phyloP scores from a whole-genome alignment of 495 filamentous ascomycete species.

The Aspergillus panamensis region DNA sequence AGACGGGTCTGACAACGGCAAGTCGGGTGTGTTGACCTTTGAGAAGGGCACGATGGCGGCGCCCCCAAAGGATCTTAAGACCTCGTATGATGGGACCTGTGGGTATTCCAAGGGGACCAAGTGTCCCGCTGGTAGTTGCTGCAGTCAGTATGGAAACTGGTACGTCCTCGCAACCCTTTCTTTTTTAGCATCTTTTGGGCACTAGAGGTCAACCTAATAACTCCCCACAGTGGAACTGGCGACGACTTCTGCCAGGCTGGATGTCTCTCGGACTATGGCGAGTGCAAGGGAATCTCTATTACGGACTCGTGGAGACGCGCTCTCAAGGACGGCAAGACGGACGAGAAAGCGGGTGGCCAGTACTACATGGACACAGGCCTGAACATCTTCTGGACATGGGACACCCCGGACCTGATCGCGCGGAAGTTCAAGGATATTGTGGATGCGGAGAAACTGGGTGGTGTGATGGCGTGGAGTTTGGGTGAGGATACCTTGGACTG shows the following conservation, averaged over 20 bases:
- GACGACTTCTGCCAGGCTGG: slow-evolving; percentile 38
- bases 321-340: slow-evolving; percentile 50
- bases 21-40: slow-evolving; percentile 59
- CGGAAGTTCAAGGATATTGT: slow-evolving; percentile 64
- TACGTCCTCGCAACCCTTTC: slow-evolving; percentile 19
- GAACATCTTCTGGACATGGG: slow-evolving; percentile 72
- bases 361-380: slow-evolving; percentile 63
- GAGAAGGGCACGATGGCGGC: slow-evolving; percentile 43
- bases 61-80: slow-evolving; percentile 42
- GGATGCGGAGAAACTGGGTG: slow-evolving; percentile 55
- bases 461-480: slow-evolving; percentile 70
- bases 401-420: slow-evolving; percentile 58
- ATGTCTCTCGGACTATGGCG: slow-evolving; percentile 42
- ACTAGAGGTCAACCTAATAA: slow-evolving; percentile 1
- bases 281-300: slow-evolving; percentile 40
- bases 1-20: slow-evolving; percentile 62
- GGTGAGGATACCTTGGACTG: slow-evolving; percentile 65
- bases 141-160: slow-evolving; percentile 40
- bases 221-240: slow-evolving; percentile 22
- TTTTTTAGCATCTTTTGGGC: neutral
- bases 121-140: slow-evolving; percentile 36
- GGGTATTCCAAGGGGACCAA: slow-evolving; percentile 27
- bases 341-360: slow-evolving; percentile 58
- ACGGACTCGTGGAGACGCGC: slow-evolving; percentile 49
- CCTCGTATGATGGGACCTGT: slow-evolving; percentile 43